Evolutionary conservation across 2,329 filamentous ascomycete species (phyloP).

Genomic region (Ceratocystis cacaofunesta): DNA sequence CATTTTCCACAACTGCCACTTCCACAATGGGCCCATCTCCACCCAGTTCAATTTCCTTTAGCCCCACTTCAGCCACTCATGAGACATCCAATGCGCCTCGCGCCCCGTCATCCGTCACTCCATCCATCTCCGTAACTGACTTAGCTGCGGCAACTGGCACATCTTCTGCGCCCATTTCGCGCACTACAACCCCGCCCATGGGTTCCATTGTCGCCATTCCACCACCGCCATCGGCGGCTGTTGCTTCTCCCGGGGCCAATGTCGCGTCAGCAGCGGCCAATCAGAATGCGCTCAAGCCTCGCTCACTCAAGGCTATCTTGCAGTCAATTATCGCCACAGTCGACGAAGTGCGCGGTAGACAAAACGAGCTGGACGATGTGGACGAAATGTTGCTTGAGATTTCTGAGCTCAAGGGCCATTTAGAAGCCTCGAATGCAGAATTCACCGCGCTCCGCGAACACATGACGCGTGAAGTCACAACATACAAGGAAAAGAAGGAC

Average conservation of each 20-base stretch:
- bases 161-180: not conserved
- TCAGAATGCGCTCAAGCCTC: not conserved
- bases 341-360: slow-evolving; percentile 12
- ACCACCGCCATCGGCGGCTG: not conserved
- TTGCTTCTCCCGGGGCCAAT: not conserved
- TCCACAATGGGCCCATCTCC: slow-evolving; percentile 8
- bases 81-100: slow-evolving; percentile 6
- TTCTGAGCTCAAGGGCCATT: slow-evolving; percentile 14
- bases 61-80: slow-evolving; percentile 1
- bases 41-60: not conserved
- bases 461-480: slow-evolving; percentile 12
- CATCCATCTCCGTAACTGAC: slow-evolving; percentile 10
- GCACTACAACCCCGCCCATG: slow-evolving; percentile 10
- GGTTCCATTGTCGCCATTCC: not conserved
- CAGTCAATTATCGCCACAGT: slow-evolving; percentile 14
- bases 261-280: not conserved
- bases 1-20: not conserved
- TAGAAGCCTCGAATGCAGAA: slow-evolving; percentile 13
- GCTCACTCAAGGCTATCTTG: slow-evolving; percentile 8
- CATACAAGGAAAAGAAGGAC: slow-evolving; percentile 16
- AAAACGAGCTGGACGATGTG: slow-evolving; percentile 7
- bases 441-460: slow-evolving; percentile 13
- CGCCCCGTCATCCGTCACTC: slow-evolving; percentile 6
- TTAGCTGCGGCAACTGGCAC: not conserved
- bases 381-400: slow-evolving; percentile 16